A percentile compares a stretch with the other conserved stretches of the same genome.
Evolutionary conservation across 352 stramenopile species (phyloP).

Genomic region (Phytophthora pistaciae): DNA sequence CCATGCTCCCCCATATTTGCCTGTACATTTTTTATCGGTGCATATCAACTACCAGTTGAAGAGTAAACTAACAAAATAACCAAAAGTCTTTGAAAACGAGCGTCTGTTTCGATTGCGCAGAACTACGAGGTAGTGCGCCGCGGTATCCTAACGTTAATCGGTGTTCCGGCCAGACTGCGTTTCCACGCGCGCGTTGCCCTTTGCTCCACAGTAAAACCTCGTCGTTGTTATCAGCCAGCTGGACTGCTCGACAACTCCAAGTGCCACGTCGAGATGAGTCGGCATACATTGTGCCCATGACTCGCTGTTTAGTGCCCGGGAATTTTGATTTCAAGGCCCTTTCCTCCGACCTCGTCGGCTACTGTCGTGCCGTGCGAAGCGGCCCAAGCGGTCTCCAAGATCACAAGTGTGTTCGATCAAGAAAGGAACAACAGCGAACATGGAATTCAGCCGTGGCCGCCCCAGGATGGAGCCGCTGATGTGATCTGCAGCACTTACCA

Average conservation of each 20-base stretch:
- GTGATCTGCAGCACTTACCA: neutral
- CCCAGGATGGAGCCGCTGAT: too few species aligned
- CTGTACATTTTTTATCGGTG: constrained; percentile 40
- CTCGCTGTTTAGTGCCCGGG: neutral
- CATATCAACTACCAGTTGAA: constrained; percentile 31
- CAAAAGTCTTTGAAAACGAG: constrained; percentile 1
- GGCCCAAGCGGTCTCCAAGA: neutral
- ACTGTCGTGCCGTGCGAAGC: constrained; percentile 5
- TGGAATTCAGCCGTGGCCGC: too few species aligned
- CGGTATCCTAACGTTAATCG: too few species aligned
- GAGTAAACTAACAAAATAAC: constrained; percentile 42
- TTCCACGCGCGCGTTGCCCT: too few species aligned
- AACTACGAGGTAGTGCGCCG: too few species aligned
- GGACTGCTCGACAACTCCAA: too few species aligned
- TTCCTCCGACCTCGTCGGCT: neutral
- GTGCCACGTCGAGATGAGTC: too few species aligned
- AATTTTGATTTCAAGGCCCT: constrained; percentile 1
- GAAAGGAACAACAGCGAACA: neutral
- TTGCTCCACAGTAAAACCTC: too few species aligned
- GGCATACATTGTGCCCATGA: neutral
- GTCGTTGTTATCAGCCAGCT: too few species aligned
- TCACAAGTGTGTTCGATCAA: constrained; percentile 1
- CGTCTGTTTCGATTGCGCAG: too few species aligned
- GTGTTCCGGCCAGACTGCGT: too few species aligned
- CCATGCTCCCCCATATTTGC: constrained; percentile 25